A percentile compares a stretch with the other conserved stretches of the same genome.
These are phyloP conservation scores for Cnidoscolus chayamansa DNA, from an alignment of 441 rosid genomes.

Conservation along the genomic window DNA sequence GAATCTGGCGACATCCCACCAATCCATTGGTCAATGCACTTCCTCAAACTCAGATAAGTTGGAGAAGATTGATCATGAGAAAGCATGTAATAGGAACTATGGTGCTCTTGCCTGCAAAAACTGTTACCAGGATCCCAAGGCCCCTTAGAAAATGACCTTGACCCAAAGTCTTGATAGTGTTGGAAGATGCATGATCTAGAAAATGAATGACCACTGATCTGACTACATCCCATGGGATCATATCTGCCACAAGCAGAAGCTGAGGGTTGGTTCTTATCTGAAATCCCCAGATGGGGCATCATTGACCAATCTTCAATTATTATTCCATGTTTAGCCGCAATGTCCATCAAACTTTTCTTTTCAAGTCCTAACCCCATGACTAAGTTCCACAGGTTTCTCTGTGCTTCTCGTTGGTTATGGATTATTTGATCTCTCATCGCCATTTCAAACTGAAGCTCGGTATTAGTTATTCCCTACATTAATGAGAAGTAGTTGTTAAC, in stretches of 20 bases:
- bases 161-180: slow-evolving; percentile 39
- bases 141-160: slow-evolving; percentile 41
- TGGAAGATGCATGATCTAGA: slow-evolving; percentile 54
- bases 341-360: slow-evolving; percentile 62
- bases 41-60: slow-evolving; percentile 37
- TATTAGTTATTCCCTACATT: slow-evolving; percentile 77
- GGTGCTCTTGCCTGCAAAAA: slow-evolving; percentile 61
- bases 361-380: slow-evolving; percentile 77
- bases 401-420: slow-evolving; percentile 80
- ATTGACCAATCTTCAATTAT: slow-evolving; percentile 67
- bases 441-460: slow-evolving; percentile 92
- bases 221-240: slow-evolving; percentile 33
- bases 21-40: slow-evolving; percentile 45
- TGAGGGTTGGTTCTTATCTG: slow-evolving; percentile 46
- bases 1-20: slow-evolving; percentile 41
- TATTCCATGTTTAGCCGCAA: slow-evolving; percentile 77
- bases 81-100: slow-evolving; percentile 53
- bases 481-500: neutral
- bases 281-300: slow-evolving; percentile 44
- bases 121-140: slow-evolving; percentile 46
- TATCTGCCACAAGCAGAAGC: slow-evolving; percentile 32
- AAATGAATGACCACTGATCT: slow-evolving; percentile 40
- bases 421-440: slow-evolving; percentile 96
- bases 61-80: slow-evolving; percentile 50
- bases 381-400: slow-evolving; percentile 74